Conservation (phyloP, 257 asterid species). For the Lycium ferocissimum region DNA sequence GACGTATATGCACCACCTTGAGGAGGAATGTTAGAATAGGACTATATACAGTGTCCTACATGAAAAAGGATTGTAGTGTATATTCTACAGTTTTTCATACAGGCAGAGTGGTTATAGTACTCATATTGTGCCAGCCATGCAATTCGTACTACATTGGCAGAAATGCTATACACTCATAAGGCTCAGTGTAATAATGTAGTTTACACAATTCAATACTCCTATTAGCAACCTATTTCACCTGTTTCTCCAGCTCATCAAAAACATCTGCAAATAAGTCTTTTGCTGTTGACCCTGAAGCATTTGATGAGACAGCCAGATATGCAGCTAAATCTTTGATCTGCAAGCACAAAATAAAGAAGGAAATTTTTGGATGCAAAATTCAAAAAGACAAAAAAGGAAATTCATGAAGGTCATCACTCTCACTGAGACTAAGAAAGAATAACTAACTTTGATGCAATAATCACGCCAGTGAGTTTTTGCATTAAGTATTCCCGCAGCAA, state of each 20-base stretch:
- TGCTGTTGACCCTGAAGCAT: slow-evolving; percentile 78
- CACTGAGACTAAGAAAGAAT: slow-evolving; percentile 28
- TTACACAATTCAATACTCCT: not conserved
- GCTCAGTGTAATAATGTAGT: not conserved
- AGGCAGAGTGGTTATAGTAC: too few relatives aligned
- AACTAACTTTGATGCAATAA: slow-evolving; percentile 73
- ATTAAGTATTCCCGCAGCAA: slow-evolving; percentile 65
- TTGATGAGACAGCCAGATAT: slow-evolving; percentile 77
- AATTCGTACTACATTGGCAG: too few relatives aligned
- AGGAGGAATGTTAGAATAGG: too few relatives aligned
- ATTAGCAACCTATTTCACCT: slow-evolving; percentile 50
- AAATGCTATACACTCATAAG: not conserved
- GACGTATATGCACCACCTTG: not conserved
- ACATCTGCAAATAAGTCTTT: slow-evolving; percentile 92
- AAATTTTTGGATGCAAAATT: slow-evolving; percentile 16
- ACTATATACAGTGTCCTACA: not conserved
- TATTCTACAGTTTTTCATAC: not conserved
- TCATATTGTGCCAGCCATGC: too few relatives aligned
- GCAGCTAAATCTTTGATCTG: slow-evolving; percentile 91
- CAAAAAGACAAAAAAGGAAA: not conserved
- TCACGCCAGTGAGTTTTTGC: slow-evolving; percentile 89
- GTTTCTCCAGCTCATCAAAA: slow-evolving; percentile 81
- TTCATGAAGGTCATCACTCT: not conserved
- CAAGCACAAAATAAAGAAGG: slow-evolving; percentile 31
- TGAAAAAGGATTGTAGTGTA: not conserved